Conservation (phyloP, 2,329 filamentous ascomycete genomes). For the Pyricularia pennisetigena region DNA sequence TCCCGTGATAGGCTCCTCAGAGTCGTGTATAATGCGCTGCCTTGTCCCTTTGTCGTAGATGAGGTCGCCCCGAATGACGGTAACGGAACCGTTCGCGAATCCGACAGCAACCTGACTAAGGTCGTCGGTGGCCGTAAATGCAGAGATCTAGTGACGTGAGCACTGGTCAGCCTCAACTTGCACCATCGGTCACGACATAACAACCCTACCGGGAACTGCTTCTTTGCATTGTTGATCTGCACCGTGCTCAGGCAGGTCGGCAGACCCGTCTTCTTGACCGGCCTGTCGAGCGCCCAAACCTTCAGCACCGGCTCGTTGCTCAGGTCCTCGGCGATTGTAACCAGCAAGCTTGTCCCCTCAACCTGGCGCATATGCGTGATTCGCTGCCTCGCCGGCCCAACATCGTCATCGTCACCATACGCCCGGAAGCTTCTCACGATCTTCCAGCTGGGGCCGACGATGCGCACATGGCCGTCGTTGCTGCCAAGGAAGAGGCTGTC, state of each 20-base stretch:
- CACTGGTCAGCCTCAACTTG: neutral
- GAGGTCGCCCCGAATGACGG: slow-evolving; percentile 84
- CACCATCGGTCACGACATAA: slow-evolving; percentile 3
- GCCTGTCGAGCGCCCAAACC: slow-evolving; percentile 94
- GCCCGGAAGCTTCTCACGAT: slow-evolving; percentile 78
- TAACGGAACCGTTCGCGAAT: slow-evolving; percentile 91
- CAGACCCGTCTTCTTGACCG: slow-evolving; percentile 84
- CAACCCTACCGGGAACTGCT: slow-evolving; percentile 71
- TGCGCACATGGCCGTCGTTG: slow-evolving; percentile 75
- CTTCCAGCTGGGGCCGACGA: slow-evolving; percentile 82
- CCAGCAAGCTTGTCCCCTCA: slow-evolving; percentile 73
- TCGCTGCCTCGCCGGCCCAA: neutral
- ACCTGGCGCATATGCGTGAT: slow-evolving; percentile 92
- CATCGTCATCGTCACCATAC: slow-evolving; percentile 48
- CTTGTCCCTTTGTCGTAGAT: slow-evolving; percentile 92
- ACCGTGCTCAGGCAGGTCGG: slow-evolving; percentile 84
- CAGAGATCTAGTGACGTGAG: slow-evolving; percentile 53
- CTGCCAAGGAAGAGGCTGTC: slow-evolving; percentile 85
- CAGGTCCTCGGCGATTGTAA: slow-evolving; percentile 83
- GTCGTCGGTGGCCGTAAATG: slow-evolving; percentile 79
- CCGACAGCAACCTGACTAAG: slow-evolving; percentile 88
- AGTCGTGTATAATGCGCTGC: slow-evolving; percentile 91
- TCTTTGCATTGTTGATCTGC: slow-evolving; percentile 78
- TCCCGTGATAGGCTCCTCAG: slow-evolving; percentile 90
- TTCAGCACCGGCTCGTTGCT: slow-evolving; percentile 82